phyloP scores from a whole-genome alignment of 441 rosid species.

The Corymbia calophylla region DNA sequence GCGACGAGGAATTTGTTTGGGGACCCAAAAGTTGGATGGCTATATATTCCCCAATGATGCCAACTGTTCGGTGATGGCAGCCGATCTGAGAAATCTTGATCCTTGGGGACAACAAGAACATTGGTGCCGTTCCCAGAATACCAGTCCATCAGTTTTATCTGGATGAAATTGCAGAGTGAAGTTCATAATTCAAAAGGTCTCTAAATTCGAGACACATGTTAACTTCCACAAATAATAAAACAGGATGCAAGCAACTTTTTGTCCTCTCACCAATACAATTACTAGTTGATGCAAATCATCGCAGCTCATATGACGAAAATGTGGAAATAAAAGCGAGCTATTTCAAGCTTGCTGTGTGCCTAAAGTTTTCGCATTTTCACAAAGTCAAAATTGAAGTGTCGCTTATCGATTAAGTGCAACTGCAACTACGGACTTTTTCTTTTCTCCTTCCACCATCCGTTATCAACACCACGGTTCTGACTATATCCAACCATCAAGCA shows the following conservation, averaged over 20 bases:
- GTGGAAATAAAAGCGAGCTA: neutral
- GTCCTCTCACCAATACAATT: neutral
- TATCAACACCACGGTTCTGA: neutral
- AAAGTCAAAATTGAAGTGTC: neutral
- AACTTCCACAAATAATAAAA: neutral
- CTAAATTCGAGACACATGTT: neutral
- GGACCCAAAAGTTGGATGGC: constrained; percentile 18
- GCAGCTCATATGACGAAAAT: neutral
- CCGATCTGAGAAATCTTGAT: constrained; percentile 37
- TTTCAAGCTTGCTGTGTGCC: neutral
- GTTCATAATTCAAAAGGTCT: neutral
- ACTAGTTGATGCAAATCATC: neutral
- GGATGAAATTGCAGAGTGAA: neutral
- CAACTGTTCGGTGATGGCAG: constrained; percentile 47
- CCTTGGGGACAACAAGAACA: constrained; percentile 48
- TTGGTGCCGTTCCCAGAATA: constrained; percentile 26
- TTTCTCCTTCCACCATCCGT: neutral
- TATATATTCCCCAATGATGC: constrained; percentile 43
- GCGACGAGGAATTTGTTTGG: constrained; percentile 20
- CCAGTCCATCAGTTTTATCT: constrained; percentile 50
- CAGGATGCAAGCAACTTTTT: neutral
- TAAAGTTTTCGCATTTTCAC: neutral
- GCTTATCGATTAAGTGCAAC: neutral
- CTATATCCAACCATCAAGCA: neutral
- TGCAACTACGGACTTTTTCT: neutral